phyloP scores from a whole-genome alignment of 106 monocot species.

The Phalaenopsis aphrodite region DNA sequence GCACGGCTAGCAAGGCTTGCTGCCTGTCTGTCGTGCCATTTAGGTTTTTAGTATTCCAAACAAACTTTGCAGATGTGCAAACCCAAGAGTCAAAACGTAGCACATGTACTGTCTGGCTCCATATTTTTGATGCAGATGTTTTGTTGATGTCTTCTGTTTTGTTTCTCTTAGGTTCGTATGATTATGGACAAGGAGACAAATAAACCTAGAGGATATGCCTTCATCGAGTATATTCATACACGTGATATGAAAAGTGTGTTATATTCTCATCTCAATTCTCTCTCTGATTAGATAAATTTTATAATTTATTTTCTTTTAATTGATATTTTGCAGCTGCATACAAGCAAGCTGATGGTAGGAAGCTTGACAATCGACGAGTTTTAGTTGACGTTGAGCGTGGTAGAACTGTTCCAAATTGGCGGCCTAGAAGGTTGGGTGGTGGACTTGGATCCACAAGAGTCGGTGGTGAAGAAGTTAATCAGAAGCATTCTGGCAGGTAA shows the following conservation, averaged over 20 bases:
- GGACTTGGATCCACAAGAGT: constrained; percentile 91
- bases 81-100: constrained; percentile 1
- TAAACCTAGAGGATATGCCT: constrained; percentile 95
- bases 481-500: constrained; percentile 66
- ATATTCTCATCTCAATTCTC: neutral
- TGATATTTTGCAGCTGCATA: constrained; percentile 63
- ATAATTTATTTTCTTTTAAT: neutral
- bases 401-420: constrained; percentile 95
- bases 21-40: constrained; percentile 97
- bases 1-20: constrained; percentile 93
- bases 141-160: constrained; percentile 11
- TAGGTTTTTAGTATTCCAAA: constrained; percentile 30
- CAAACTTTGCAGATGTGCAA: constrained; percentile 4
- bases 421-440: constrained; percentile 91
- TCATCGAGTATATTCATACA: constrained; percentile 89
- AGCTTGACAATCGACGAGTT: constrained; percentile 76
- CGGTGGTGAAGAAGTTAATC: constrained; percentile 77
- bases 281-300: constrained; percentile 1
- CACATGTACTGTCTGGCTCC: neutral
- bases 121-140: neutral
- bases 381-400: constrained; percentile 98
- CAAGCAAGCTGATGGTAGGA: constrained; percentile 99
- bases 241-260: constrained; percentile 93
- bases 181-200: constrained; percentile 75
- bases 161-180: constrained; percentile 56